Base-by-base conservation (phyloP, 2,329 filamentous ascomycete genomes). In the Fusarium irregulare region DNA sequence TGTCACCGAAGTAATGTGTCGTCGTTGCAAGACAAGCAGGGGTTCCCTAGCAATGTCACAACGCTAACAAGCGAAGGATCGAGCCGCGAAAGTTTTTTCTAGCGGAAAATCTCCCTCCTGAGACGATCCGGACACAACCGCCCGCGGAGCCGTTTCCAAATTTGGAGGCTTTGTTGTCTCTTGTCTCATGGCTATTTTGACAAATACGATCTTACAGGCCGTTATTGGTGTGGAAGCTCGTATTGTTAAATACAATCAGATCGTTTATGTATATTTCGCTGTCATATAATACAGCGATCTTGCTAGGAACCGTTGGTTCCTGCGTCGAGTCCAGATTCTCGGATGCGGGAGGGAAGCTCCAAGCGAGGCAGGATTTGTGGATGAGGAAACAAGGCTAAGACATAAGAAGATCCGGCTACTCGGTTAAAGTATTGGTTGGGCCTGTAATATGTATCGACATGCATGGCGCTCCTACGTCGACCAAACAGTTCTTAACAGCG, bases 41-140 rank as follows among this genome's bases (percentile, higher is more conserved):
- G 44, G 44, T n/a, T 11, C 23, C 44, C 44, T 16, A 10, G 57
- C 1, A 16, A 2, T 23, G 57, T 41, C 12, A 18, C 16, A 46
- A 7, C 11, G 7, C 56, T 32, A 54, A 7, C 4, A 64, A 64
- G 45, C 61, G 44, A 64, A 32, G 49, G 23, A 14, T 54, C 12
- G 21, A 54, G 14, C 56, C 47, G 37, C 44, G 27, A 28, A 30
- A 14, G 28, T 30, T 30, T 21, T 27, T n/a, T 25, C 11, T 47
- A 46, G 30, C 37, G 28, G 37, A 25, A 58, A 23, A 37, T 58
- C 48, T 18, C n/a, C n/a, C 20, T 34, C 32, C 49, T 53, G 49
- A 53, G 49, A 42, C 32, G 49, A 53, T 41, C 49, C n/a, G 49
- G n/a, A 42, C 5, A 11, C 18, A 34, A 41, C 7, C 25, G 9